phyloP scores from a whole-genome alignment of 129 eudicot species.

The Kitagawia praeruptora region DNA sequence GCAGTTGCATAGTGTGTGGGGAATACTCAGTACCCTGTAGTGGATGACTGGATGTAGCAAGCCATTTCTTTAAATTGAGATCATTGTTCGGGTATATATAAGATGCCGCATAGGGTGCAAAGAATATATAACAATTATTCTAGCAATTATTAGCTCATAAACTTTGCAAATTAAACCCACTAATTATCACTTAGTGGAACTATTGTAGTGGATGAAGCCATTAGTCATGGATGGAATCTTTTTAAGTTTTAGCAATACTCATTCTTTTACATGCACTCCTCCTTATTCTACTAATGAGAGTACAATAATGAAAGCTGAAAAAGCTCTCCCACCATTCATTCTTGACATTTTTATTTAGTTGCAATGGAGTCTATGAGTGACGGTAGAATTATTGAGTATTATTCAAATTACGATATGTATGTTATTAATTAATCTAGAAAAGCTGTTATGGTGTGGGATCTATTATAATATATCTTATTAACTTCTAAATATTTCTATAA shows the following conservation, averaged over 20 bases:
- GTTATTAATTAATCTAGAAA: not conserved
- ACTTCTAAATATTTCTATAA: not conserved
- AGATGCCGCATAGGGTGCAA: not conserved
- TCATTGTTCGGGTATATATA: not conserved
- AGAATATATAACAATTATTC: not conserved
- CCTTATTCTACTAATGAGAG: not conserved
- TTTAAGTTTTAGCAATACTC: not conserved
- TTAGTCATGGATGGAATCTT: not conserved
- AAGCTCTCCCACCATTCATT: not conserved
- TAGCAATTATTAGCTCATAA: not conserved
- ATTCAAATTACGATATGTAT: not conserved
- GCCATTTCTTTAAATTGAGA: not conserved
- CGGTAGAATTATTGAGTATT: not conserved
- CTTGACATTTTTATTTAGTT: not conserved
- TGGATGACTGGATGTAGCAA: not conserved
- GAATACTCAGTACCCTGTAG: not conserved
- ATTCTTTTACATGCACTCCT: not conserved
- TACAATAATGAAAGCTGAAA: conserved; percentile 1
- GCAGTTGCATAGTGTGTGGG: not conserved
- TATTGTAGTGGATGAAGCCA: conserved; percentile 8
- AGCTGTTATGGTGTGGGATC: not conserved
- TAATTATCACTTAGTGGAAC: conserved; percentile 7
- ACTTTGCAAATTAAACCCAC: not conserved
- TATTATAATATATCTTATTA: not conserved
- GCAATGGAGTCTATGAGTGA: not conserved